Conservation (phyloP, 2,329 filamentous ascomycete genomes). For the Ceratocystis cubensis region DNA sequence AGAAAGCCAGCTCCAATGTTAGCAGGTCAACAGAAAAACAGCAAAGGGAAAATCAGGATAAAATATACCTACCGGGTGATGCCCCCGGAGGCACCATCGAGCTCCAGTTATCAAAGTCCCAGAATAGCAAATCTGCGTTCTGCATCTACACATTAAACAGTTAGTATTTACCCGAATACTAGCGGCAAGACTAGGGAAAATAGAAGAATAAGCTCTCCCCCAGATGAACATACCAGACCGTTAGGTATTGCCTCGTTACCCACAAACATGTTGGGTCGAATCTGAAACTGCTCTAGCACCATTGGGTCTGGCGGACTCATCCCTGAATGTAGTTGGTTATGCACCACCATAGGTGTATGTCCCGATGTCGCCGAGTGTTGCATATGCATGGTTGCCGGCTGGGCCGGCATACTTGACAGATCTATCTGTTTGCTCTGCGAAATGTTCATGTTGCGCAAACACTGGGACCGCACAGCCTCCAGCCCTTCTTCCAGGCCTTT, state of each 20-base stretch:
- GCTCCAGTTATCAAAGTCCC: conserved; percentile 20
- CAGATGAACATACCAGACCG: conserved; percentile 8
- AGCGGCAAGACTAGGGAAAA: not conserved
- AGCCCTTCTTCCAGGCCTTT: conserved; percentile 29
- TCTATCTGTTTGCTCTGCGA: conserved; percentile 30
- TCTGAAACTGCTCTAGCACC: conserved; percentile 18
- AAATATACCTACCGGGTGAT: conserved; percentile 11
- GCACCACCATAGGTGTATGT: conserved; percentile 12
- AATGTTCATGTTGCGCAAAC: conserved; percentile 34
- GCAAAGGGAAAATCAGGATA: not conserved
- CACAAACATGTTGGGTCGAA: conserved; percentile 16
- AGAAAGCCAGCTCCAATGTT: not conserved
- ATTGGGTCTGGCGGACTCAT: conserved; percentile 16
- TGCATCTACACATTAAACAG: conserved; percentile 2
- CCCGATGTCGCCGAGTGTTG: not conserved
- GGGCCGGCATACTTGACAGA: conserved; percentile 6
- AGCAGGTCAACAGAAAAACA: not conserved
- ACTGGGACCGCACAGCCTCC: conserved; percentile 34
- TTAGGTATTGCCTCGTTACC: conserved; percentile 8
- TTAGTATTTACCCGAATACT: not conserved
- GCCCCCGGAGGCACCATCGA: conserved; percentile 20
- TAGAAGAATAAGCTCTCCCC: not conserved
- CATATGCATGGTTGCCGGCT: conserved; percentile 1
- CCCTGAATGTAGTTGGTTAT: conserved; percentile 10
- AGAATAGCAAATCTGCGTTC: conserved; percentile 17